Percentiles rank a stretch among this genome's conserved stretches.
Conservation (phyloP, 1,139 yeast genomes). For the Hyphopichia pseudoburtonii region DNA sequence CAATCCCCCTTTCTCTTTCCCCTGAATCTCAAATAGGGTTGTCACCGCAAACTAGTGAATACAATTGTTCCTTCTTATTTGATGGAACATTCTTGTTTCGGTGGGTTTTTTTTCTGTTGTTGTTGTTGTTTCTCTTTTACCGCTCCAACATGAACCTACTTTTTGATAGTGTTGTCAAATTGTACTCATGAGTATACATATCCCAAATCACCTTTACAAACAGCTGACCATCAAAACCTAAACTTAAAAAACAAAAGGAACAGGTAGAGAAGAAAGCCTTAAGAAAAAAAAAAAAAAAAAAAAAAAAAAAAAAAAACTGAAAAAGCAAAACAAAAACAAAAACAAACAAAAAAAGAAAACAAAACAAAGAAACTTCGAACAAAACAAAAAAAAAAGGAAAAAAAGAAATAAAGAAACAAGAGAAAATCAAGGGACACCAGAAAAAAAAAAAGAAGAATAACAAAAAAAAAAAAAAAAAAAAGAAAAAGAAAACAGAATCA, state of each 20-base stretch:
- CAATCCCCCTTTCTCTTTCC: too few relatives aligned
- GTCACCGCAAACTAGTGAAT: too few relatives aligned
- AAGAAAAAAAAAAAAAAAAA: not conserved
- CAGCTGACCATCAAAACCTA: too few relatives aligned
- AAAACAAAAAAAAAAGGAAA: not conserved
- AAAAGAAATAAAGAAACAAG: not conserved
- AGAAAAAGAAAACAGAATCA: not conserved
- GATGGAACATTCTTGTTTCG: too few relatives aligned
- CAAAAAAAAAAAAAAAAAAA: not conserved
- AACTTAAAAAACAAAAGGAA: not conserved
- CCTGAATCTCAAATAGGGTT: too few relatives aligned
- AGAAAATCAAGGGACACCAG: not conserved
- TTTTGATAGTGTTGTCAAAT: too few relatives aligned
- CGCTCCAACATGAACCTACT: too few relatives aligned
- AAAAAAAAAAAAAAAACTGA: not conserved
- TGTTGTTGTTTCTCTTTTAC: too few relatives aligned
- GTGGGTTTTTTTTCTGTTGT: too few relatives aligned
- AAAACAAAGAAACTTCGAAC: not conserved
- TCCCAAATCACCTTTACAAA: too few relatives aligned
- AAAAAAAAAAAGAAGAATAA: not conserved
- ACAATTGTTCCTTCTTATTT: too few relatives aligned
- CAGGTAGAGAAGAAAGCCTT: not conserved
- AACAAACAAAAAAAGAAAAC: conserved; percentile 1
- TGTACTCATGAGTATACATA: too few relatives aligned
- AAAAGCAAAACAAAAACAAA: not conserved